Percentiles rank a stretch among this genome's conserved stretches.
These are phyloP conservation scores for Coccomyxa subellipsoidea DNA, from an alignment of 163 green algal genomes.

Conservation along the genomic window DNA sequence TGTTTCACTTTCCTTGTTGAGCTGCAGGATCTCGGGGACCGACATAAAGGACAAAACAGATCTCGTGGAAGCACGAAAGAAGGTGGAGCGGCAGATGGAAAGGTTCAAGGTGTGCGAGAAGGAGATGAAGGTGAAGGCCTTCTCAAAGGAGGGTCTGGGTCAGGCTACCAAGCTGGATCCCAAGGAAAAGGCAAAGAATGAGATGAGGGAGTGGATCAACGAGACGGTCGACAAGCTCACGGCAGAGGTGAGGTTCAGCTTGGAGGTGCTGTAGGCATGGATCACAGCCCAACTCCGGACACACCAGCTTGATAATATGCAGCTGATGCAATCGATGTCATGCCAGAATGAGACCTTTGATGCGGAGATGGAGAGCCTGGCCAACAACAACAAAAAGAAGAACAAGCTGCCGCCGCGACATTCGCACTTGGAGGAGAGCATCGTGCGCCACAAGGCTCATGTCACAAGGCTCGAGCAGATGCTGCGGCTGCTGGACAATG, in stretches of 20 bases:
- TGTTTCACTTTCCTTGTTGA: too few relatives aligned
- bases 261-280: too few relatives aligned
- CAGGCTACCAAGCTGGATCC: constrained; percentile 76
- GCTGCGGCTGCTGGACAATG: constrained; percentile 95
- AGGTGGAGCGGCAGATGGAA: constrained; percentile 97
- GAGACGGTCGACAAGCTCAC: constrained; percentile 79
- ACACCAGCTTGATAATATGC: too few relatives aligned
- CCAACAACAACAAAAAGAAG: constrained; percentile 62
- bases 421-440: constrained; percentile 81
- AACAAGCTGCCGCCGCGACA: constrained; percentile 63
- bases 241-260: constrained; percentile 42
- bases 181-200: constrained; percentile 76
- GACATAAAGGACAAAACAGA: constrained; percentile 98
- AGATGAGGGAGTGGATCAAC: constrained; percentile 91
- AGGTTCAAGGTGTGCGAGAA: constrained; percentile 95
- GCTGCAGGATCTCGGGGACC: constrained; percentile 66
- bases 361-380: constrained; percentile 81
- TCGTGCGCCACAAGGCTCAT: constrained; percentile 83
- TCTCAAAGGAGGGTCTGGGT: constrained; percentile 83
- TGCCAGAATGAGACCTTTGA: constrained; percentile 42
- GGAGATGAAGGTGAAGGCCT: constrained; percentile 95
- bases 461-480: constrained; percentile 84
- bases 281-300: too few relatives aligned
- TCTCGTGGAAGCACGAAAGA: constrained; percentile 81
- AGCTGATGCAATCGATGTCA: not conserved